These are phyloP conservation scores for Yarrowia sp. DNA, from an alignment of 805 yeast species.

Conservation along the genomic window DNA sequence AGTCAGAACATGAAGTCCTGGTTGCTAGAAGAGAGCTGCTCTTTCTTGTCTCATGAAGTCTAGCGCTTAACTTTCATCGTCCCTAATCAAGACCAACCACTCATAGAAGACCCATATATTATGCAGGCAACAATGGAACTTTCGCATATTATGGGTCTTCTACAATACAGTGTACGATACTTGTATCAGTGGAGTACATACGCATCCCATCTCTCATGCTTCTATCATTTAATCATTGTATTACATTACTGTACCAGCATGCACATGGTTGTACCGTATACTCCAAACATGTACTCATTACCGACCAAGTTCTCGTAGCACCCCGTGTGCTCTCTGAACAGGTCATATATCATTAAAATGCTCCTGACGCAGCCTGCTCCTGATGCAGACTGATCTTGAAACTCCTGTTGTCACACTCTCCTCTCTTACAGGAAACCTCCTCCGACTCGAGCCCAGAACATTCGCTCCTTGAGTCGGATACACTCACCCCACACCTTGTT, in stretches of 20 bases:
- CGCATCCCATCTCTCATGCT: background rate
- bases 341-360: slow-evolving; percentile 1
- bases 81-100: background rate
- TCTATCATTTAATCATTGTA: background rate
- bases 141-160: no score
- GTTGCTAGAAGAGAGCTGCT: no score
- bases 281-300: background rate
- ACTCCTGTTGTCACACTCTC: background rate
- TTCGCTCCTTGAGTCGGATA: slow-evolving; percentile 59
- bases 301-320: background rate
- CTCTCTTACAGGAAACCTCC: slow-evolving; percentile 29
- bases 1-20: no score
- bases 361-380: background rate
- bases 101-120: background rate
- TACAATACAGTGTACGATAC: no score
- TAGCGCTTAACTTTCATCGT: no score
- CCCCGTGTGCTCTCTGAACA: background rate
- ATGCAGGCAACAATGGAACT: background rate
- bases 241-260: background rate
- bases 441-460: slow-evolving; percentile 84
- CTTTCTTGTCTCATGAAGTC: no score
- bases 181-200: no score
- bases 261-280: background rate
- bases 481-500: slow-evolving; percentile 59
- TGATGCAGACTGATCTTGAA: background rate